phyloP scores from a whole-genome alignment of 108 stramenopile species.

The Pseudonitzschia pungens region DNA sequence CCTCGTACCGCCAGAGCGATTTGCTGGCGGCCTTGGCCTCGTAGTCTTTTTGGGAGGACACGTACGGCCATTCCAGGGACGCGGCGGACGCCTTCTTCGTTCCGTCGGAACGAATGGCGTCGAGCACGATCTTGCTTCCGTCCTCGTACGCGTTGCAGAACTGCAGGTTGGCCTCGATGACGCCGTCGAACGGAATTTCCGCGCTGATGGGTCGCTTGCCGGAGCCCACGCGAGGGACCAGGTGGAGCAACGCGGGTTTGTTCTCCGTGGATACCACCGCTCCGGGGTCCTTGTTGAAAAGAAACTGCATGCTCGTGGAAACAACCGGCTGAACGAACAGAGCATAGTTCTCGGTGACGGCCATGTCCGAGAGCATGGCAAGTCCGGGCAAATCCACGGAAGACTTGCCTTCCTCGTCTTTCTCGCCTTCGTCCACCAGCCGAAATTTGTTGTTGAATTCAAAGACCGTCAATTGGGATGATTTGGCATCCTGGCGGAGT shows the following conservation, averaged over 20 bases:
- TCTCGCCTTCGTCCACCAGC: constrained; percentile 34
- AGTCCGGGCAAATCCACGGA: constrained; percentile 59
- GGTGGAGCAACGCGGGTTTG: constrained; percentile 47
- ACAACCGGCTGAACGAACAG: constrained; percentile 68
- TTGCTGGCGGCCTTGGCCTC: constrained; percentile 43
- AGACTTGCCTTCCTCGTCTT: constrained; percentile 54
- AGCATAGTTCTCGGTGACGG: constrained; percentile 74
- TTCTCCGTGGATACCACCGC: constrained; percentile 42
- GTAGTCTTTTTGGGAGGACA: constrained; percentile 55
- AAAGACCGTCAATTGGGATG: constrained; percentile 62
- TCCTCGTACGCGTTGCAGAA: constrained; percentile 81
- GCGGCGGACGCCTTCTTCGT: constrained; percentile 15
- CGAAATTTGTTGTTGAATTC: constrained; percentile 82
- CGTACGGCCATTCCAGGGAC: constrained; percentile 64
- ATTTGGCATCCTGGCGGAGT: constrained; percentile 47
- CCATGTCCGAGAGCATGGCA: constrained; percentile 76
- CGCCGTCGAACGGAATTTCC: constrained; percentile 69
- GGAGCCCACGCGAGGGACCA: constrained; percentile 59
- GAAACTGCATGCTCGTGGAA: constrained; percentile 68
- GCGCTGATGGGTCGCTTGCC: constrained; percentile 41
- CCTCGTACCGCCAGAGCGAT: constrained; percentile 73
- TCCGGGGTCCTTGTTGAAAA: constrained; percentile 77
- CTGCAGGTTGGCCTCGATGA: constrained; percentile 67
- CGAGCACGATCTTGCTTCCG: constrained; percentile 61
- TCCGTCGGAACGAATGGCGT: constrained; percentile 72